These are phyloP conservation scores for Lepraria neglecta DNA, from an alignment of 495 filamentous ascomycete genomes.

Conservation along the genomic window DNA sequence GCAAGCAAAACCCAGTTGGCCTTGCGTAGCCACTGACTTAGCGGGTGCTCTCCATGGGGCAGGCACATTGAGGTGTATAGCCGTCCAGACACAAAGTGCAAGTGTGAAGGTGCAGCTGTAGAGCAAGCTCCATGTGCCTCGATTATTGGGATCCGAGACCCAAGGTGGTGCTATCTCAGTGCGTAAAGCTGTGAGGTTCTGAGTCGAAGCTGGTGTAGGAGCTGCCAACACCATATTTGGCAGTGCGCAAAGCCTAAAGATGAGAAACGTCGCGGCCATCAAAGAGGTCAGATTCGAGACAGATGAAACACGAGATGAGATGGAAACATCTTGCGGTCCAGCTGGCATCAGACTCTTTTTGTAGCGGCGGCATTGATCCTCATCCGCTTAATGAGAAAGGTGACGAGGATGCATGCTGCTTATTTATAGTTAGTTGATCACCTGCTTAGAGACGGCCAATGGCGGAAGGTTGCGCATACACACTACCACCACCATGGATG, in stretches of 20 bases:
- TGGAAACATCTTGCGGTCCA: neutral
- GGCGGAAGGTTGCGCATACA: neutral
- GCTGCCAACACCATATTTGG: neutral
- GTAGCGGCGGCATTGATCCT: neutral
- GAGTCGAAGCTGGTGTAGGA: neutral
- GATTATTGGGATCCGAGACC: conserved; percentile 29
- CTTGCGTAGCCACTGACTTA: neutral
- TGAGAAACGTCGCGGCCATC: neutral
- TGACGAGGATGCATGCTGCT: neutral
- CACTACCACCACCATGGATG: neutral
- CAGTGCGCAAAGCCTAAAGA: neutral
- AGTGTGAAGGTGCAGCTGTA: conserved; percentile 33
- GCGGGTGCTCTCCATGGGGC: neutral
- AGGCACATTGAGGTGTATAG: conserved; percentile 33
- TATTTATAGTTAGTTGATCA: neutral
- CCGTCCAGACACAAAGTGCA: conserved; percentile 32
- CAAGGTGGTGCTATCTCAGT: conserved; percentile 6
- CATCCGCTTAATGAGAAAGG: neutral
- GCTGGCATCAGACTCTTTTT: neutral
- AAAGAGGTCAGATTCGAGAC: neutral
- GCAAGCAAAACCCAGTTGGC: conserved; percentile 11
- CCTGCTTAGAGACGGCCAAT: neutral
- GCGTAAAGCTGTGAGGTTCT: neutral
- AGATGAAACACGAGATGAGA: neutral
- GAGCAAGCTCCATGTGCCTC: conserved; percentile 34